Percentiles rank a stretch among this genome's conserved stretches.
Evolutionary conservation across 2,329 filamentous ascomycete genomes (phyloP).

Genomic region (Botrytis fabae): DNA sequence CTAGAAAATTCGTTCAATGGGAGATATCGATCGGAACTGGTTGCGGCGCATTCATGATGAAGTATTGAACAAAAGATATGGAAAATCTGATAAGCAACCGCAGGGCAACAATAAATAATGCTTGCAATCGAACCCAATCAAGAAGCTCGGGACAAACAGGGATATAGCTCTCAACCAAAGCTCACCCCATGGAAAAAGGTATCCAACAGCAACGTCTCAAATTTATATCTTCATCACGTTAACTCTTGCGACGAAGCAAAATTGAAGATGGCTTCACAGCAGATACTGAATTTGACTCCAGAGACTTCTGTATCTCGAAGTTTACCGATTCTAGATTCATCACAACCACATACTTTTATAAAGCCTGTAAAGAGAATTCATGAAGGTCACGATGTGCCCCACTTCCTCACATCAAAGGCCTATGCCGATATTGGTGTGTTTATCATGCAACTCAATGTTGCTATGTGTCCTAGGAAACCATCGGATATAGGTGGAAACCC

Average conservation of each 20-base stretch:
- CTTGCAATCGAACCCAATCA: background rate
- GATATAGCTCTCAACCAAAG: constrained; percentile 1
- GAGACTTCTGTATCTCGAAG: constrained; percentile 3
- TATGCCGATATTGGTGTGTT: constrained; percentile 88
- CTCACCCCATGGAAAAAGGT: background rate
- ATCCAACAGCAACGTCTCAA: background rate
- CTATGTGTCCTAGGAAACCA: constrained; percentile 71
- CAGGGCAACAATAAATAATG: background rate
- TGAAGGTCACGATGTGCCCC: constrained; percentile 76
- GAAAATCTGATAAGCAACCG: constrained; percentile 3
- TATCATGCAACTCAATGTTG: constrained; percentile 83
- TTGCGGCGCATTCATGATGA: background rate
- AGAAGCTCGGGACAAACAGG: background rate
- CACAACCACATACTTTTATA: constrained; percentile 57
- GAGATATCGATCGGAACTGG: background rate
- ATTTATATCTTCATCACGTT: constrained; percentile 12
- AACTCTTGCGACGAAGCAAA: background rate
- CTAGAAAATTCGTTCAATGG: too few species aligned
- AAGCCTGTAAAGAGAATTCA: constrained; percentile 79
- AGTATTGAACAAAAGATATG: constrained; percentile 3
- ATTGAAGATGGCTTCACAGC: constrained; percentile 7
- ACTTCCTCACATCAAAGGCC: constrained; percentile 77
- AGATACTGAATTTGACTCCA: background rate
- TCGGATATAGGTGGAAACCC: constrained; percentile 43
- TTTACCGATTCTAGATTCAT: constrained; percentile 47